A percentile compares a stretch with the other conserved stretches of the same genome.
Conservation (phyloP, 2,329 filamentous ascomycete genomes). For the Zymoseptoria tritici region DNA sequence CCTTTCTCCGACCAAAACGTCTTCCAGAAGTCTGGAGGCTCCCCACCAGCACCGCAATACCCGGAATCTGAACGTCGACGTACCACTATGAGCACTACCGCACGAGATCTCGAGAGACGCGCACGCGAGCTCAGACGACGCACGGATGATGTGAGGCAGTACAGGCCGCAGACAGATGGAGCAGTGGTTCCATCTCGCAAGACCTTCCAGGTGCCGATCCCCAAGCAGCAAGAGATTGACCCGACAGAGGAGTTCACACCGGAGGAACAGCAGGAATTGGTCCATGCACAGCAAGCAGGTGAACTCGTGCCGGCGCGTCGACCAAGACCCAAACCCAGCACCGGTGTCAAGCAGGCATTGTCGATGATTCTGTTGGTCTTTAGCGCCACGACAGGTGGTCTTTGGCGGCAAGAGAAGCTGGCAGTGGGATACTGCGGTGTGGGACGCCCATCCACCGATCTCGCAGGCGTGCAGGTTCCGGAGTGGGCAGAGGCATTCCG, state of each 20-base stretch:
- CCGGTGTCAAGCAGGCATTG: slow-evolving; percentile 52
- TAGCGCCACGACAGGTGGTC: slow-evolving; percentile 64
- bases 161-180: slow-evolving; percentile 47
- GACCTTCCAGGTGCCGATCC: slow-evolving; percentile 51
- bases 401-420: slow-evolving; percentile 94
- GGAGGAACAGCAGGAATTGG: slow-evolving; percentile 75
- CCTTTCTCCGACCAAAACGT: slow-evolving; percentile 87
- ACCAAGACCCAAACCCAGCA: slow-evolving; percentile 37
- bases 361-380: slow-evolving; percentile 65
- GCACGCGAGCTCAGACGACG: slow-evolving; percentile 37
- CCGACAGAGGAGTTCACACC: slow-evolving; percentile 89
- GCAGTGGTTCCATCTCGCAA: slow-evolving; percentile 49
- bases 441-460: slow-evolving; percentile 53
- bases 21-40: slow-evolving; percentile 54
- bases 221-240: slow-evolving; percentile 45
- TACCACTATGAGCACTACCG: slow-evolving; percentile 41
- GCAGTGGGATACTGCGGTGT: slow-evolving; percentile 91
- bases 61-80: slow-evolving; percentile 58
- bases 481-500: slow-evolving; percentile 63
- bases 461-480: slow-evolving; percentile 60
- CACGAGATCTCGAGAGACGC: slow-evolving; percentile 34
- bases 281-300: slow-evolving; percentile 51
- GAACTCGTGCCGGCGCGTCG: slow-evolving; percentile 39
- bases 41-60: slow-evolving; percentile 31
- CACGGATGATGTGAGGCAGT: slow-evolving; percentile 35